Base-by-base conservation (phyloP, 1,284 basidiomycete species). In the Agaricales sp. region DNA sequence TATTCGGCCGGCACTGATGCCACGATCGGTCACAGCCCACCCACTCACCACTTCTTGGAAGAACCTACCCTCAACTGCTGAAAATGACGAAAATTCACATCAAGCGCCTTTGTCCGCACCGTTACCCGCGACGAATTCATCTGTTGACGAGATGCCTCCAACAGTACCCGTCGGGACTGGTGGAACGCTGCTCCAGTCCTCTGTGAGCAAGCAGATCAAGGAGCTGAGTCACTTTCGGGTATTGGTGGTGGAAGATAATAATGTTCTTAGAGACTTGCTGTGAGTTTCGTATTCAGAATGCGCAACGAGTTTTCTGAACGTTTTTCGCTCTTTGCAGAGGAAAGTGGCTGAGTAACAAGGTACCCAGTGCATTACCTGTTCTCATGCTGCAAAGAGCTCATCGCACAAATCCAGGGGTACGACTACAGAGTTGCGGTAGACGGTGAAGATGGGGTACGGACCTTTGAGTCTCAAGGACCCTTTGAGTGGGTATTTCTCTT, bases 181-280 rank as follows among this genome's bases (percentile, higher is more conserved):
- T 4, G 84, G 82, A 6, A 80, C 75, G 2, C 59, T 87, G 24
- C 61, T 86, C 43, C 78, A 73, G 61, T 73, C 78, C 2, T 79
- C 82, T 0, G 59, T 80, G n/a, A 69, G 75, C 22, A 59, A 75
- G 43, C 55, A 74, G 30, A 65, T 70, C 21, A 59, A 59, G 14
- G 59, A 61, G 21, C 67, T 65, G 49, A 63, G 63, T 1, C 64
- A 63, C 4, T 70, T 82, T 49, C 74, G 80, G 45, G 79, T 92
- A 6, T 67, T 92, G 48, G 81, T 92, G 1, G 87, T 92, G 1
- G 91, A 92, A 64, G 88, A 93, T 59, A 92, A 92, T 59, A 77
- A 66, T 50, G 85, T 89, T 49, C 70, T 89, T 48, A 76, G 87
- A 48, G 78, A 74, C 60, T 65, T 88, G 47, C 69, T 87, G 87